Percentiles rank a stretch among this genome's conserved stretches.
Conservation (phyloP, 2,329 filamentous ascomycete species). For the Escovopsis sp. region DNA sequence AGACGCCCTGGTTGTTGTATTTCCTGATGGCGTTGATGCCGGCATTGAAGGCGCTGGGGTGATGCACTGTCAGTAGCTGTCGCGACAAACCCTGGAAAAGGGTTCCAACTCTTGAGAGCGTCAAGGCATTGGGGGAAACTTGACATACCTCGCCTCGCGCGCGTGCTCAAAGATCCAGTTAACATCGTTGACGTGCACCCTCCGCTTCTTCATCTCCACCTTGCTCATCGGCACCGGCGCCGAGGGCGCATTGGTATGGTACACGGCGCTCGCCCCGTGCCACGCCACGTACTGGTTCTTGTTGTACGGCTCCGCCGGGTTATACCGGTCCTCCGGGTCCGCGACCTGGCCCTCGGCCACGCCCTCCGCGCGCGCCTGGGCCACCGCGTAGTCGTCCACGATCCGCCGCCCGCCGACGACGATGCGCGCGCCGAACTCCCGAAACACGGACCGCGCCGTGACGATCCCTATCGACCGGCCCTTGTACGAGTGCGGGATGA, state of each 20-base stretch:
- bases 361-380: slow-evolving; percentile 59
- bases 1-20: slow-evolving; percentile 59
- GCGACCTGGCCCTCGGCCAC: slow-evolving; percentile 78
- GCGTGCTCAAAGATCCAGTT: slow-evolving; percentile 98
- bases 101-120: no score
- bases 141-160: slow-evolving; percentile 62
- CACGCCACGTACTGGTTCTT: slow-evolving; percentile 98
- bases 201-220: slow-evolving; percentile 65
- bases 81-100: no score
- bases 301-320: slow-evolving; percentile 79
- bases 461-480: slow-evolving; percentile 94
- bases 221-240: slow-evolving; percentile 66
- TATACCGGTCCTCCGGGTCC: slow-evolving; percentile 71
- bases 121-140: neutral
- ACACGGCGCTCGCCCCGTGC: slow-evolving; percentile 93
- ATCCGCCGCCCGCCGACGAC: slow-evolving; percentile 80
- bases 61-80: no score
- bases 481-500: slow-evolving; percentile 98
- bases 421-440: slow-evolving; percentile 90
- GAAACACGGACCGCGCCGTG: slow-evolving; percentile 88
- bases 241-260: slow-evolving; percentile 67
- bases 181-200: slow-evolving; percentile 74
- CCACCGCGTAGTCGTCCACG: slow-evolving; percentile 76
- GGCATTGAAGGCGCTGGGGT: slow-evolving; percentile 74
- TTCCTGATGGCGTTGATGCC: slow-evolving; percentile 53